These are phyloP conservation scores for Pyronema domesticum DNA, from an alignment of 495 filamentous ascomycete genomes.

Conservation along the genomic window DNA sequence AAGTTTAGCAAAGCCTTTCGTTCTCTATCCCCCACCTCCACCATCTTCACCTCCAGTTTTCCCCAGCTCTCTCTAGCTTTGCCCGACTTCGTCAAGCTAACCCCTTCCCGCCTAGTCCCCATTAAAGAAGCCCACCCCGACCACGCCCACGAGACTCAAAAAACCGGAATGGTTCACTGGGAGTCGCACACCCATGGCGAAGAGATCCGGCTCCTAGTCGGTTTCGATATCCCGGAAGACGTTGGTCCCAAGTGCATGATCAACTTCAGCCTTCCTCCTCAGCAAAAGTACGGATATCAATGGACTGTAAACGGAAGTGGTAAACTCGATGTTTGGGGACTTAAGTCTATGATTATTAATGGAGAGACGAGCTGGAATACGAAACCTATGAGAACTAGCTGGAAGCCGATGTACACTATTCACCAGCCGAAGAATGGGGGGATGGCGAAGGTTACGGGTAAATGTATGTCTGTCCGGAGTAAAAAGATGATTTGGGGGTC, in stretches of 20 bases:
- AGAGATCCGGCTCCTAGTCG: constrained; percentile 2
- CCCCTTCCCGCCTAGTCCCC: neutral
- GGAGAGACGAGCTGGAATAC: neutral
- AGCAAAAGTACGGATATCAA: neutral
- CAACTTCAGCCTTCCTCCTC: neutral
- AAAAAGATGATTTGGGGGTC: neutral
- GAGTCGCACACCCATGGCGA: neutral
- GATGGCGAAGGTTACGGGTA: neutral
- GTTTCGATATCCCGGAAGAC: constrained; percentile 1
- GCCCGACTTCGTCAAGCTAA: neutral
- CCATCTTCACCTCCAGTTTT: too few species aligned
- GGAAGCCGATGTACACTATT: neutral
- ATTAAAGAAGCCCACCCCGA: neutral
- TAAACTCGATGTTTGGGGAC: constrained; percentile 3
- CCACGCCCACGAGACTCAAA: neutral
- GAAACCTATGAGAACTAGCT: neutral
- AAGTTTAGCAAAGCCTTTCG: neutral
- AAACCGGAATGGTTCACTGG: neutral
- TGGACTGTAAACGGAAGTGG: constrained; percentile 1
- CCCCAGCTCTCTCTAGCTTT: too few species aligned
- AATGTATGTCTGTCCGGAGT: neutral
- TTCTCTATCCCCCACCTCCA: too few species aligned
- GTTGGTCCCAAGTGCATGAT: constrained; percentile 1
- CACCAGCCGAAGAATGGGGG: neutral
- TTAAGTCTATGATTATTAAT: neutral